Conservation (phyloP, 306 rosid species). For the Cucurbita argyrosperma region DNA sequence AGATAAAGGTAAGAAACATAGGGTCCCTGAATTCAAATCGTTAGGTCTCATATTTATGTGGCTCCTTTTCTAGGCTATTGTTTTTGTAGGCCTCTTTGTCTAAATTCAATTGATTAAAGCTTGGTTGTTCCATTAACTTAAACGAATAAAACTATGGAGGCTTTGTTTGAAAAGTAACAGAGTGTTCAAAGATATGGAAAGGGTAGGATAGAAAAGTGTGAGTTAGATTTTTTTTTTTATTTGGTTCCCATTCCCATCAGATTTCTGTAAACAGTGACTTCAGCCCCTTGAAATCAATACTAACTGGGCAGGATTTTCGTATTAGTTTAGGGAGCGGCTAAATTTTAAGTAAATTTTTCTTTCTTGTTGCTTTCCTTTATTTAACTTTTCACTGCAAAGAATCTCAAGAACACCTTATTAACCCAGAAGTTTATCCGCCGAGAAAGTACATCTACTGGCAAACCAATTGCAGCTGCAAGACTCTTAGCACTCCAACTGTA, state of each 20-base stretch:
- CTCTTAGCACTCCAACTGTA: constrained; percentile 68
- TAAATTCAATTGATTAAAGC: background rate
- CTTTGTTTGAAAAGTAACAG: background rate
- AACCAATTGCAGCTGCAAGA: constrained; percentile 69
- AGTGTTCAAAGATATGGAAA: background rate
- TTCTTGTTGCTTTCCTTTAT: background rate
- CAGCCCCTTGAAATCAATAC: background rate
- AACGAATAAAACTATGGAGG: background rate
- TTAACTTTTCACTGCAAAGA: background rate
- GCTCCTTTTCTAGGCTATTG: background rate
- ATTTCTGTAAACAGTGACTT: background rate
- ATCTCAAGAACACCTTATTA: constrained; percentile 46
- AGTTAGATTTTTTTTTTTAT: background rate
- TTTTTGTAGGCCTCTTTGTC: background rate
- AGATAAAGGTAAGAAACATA: background rate
- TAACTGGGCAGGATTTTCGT: background rate
- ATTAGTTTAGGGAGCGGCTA: background rate
- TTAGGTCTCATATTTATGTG: background rate
- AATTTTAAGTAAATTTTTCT: background rate
- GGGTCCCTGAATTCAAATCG: background rate
- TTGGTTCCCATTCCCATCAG: background rate
- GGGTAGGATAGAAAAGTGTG: background rate
- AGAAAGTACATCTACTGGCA: constrained; percentile 51
- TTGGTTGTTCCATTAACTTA: background rate
- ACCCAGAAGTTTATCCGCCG: constrained; percentile 84